phyloP scores from a whole-genome alignment of 2,329 filamentous ascomycete genomes.

The Arthrinium phaeospermum region DNA sequence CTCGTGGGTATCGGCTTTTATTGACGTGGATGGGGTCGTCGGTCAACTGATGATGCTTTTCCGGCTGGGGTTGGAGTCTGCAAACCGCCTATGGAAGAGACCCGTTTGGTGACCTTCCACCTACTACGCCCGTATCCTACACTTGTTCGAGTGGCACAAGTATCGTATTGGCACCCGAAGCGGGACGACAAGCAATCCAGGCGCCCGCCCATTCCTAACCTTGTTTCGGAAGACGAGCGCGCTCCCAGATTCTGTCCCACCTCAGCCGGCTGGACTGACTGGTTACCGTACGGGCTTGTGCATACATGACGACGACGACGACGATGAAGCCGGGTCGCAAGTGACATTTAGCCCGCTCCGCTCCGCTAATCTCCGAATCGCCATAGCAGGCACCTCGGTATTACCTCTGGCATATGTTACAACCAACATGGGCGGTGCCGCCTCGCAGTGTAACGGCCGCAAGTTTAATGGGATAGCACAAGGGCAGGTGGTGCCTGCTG shows the following conservation, averaged over 20 bases:
- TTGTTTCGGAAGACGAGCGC: conserved; percentile 15
- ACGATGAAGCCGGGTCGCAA: background rate
- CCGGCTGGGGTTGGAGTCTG: background rate
- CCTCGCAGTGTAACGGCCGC: background rate
- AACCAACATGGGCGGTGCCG: background rate
- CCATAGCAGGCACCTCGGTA: conserved; percentile 4
- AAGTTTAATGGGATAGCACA: background rate
- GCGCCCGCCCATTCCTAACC: background rate
- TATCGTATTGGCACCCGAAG: conserved; percentile 2
- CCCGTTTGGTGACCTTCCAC: background rate
- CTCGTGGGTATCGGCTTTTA: background rate
- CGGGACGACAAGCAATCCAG: background rate
- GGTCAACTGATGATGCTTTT: background rate
- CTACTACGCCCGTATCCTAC: conserved; percentile 5
- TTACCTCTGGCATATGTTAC: background rate
- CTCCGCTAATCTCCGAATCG: conserved; percentile 10
- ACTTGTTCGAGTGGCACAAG: background rate
- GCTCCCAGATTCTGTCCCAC: background rate
- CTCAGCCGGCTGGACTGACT: background rate
- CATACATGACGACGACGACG: background rate
- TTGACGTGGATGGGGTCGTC: background rate
- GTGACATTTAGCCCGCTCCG: conserved; percentile 3
- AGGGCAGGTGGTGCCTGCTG: background rate
- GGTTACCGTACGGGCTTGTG: conserved; percentile 2
- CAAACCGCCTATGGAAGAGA: conserved; percentile 5